phyloP scores from a whole-genome alignment of 345 rosid species.

The Leavenworthia alabamica region DNA sequence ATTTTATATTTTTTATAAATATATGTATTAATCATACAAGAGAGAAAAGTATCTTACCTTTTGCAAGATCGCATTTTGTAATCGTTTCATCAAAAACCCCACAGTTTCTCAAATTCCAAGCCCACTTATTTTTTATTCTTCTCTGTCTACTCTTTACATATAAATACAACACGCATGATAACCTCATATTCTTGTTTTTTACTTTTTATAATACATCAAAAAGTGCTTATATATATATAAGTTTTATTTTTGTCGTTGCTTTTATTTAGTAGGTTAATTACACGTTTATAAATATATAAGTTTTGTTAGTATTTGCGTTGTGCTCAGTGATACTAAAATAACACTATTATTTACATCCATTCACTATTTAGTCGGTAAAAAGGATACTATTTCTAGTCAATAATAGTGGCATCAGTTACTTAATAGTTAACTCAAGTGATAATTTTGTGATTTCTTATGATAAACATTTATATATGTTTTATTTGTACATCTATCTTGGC shows the following conservation, averaged over 20 bases:
- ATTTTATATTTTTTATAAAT: conserved; percentile 67
- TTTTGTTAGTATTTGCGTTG: not conserved
- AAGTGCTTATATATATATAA: not conserved
- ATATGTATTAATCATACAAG: too few species aligned
- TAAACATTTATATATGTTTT: not conserved
- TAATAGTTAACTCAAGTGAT: not conserved
- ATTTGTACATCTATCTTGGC: not conserved
- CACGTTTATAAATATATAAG: too few species aligned
- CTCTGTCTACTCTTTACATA: not conserved
- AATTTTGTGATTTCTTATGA: not conserved
- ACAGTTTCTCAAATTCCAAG: conserved; percentile 55
- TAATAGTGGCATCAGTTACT: conserved; percentile 1
- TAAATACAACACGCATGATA: not conserved
- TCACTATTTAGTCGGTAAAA: not conserved
- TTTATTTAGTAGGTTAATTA: not conserved
- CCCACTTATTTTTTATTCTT: conserved; percentile 27
- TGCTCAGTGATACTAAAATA: not conserved
- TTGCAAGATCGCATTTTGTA: conserved; percentile 31
- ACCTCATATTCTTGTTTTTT: not conserved
- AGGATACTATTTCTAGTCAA: conserved; percentile 13
- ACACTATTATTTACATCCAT: not conserved
- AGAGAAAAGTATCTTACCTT: conserved; percentile 43
- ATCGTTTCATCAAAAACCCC: conserved; percentile 34
- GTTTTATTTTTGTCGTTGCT: not conserved
- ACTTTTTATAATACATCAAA: not conserved